Base-by-base conservation (phyloP, 805 yeast genomes). In the Saccharomycopsis babjevae region DNA sequence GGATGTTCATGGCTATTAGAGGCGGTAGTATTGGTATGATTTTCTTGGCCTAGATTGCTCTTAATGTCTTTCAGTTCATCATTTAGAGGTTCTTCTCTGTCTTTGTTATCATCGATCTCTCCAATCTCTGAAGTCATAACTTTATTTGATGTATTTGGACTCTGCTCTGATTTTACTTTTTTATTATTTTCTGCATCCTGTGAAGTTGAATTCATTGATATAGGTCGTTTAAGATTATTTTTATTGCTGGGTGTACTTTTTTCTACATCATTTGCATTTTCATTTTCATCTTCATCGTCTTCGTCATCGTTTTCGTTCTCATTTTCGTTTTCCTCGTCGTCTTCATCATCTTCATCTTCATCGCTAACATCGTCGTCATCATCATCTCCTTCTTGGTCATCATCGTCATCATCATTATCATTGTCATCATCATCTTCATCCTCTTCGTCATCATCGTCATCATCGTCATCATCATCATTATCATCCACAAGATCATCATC, bases 361-460 rank as follows among this genome's bases (percentile, higher is more conserved):
- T 72, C 68, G 39, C 70, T 73, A 39, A 68, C 74, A 5, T 69
- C 71, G 30, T 69, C 71, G 56, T 69, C 73, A 15, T 57, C 56
- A 10, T 55, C 60, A 60, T 72, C 76, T 54, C 72, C 78, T 55
- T 74, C 77, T 30, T 72, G 77, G 39, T 72, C 78, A 20, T 72
- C 77, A 13, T 58, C 50, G 15, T 36, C 42, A 50, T 71, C 70
- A 61, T 71, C 46, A 8, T 50, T 50, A 18, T 57, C 56, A 22
- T 58, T 58, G 11, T 59, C 54, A 25, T 58, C 57, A 11, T 61
- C 50, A 15, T 59, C 59, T 50, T 73, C 70, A 59, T 71, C 58
- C 1, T 57, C 59, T 3, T 59, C 59, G 15, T 59, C 62, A 25
- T 61, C 59, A 34, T 61, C 62, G 22, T 60, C 56, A 22, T 36